Base-by-base conservation (phyloP, 192 early-diverging fungal species). In the Phlyctochytrium arcticum region DNA sequence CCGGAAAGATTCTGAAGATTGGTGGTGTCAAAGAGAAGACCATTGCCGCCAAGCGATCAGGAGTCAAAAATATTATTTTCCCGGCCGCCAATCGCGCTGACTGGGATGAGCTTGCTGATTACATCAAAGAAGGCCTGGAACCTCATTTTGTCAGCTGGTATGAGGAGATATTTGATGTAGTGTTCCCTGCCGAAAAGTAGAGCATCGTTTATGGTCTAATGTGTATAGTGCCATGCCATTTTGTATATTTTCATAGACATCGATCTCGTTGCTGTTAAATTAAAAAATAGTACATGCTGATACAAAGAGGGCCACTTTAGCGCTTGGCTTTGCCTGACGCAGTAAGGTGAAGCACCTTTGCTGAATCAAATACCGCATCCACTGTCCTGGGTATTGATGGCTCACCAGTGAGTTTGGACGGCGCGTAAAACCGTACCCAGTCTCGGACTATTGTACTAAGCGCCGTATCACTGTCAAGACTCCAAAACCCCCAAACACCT, bases 11-110 rank as follows among this genome's bases (percentile, higher is more conserved):
- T 32, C 82, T 99, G 37, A 93, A 97, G 80, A 95, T 99, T 63
- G 96, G 96, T 31, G 96, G 96, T 24, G 75, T 98, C 31, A 94
- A 95, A 64, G 96, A 99, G 58, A 99, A 99, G 79, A 89, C 93
- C 6, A 97, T 99, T 75, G 96, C 96, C 4, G 96, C 96, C 57
- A 95, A 97, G 69, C 80, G 95, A 39, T 87, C 87, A 17, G 91
- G 93, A 5, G 92, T 99, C 26, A 90, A 82, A 59, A 87, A 82
- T 24, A 87, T 99, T 33, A 75, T 99, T 46, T 94, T 94, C 85
- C 96, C 96, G 15, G 85, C 86, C 44, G 84, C 87, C 19, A 99
- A 99, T 61, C 63, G 80, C 55, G 80, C 88, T 9, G 96, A 99
- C 68, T 99, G 96, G 96, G 93, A 94, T 65, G 95, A 97, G 67